Base-by-base conservation (phyloP, 1,284 basidiomycete species). In the Boletellus sp. region DNA sequence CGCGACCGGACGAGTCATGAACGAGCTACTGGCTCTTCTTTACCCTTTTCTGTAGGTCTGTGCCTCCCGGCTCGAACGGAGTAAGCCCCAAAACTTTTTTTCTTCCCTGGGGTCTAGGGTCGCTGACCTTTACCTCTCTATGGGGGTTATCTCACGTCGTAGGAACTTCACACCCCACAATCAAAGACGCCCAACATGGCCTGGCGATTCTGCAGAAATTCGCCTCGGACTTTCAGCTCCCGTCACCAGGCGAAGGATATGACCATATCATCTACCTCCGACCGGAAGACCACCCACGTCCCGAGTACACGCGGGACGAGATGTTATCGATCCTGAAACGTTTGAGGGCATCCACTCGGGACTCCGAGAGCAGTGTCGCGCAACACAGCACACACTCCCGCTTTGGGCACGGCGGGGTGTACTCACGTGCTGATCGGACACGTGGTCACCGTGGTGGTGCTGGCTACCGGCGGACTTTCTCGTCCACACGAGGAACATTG, bases 161-260 rank as follows among this genome's bases (percentile, higher is more conserved):
- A 89, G 86, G 86, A 56, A 76, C 73, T 39, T 73, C 69, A 47
- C 86, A 88, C 68, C 86, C 86, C 46, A 89, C 87, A 51, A 88
- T 89, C 64, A 80, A 71, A 54, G 74, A 66, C 57, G 72, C 76
- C 42, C 76, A 79, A 60, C 71, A 79, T 39, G 86, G 80, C 8
- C 61, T 85, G 51, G 66, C 71, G 21, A 68, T 88, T 16, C 73
- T 89, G 51, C 72, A 76, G 52, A 78, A 79, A 47, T 86, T 89
- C 66, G 76, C 76, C 50, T 72, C 74, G 46, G 77, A 81, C 57
- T 83, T 81, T 61, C 68, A 72, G 58, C 62, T 71, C n/a, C 87
- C 87, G 37, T 61, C 64, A 22, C 58, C 74, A 36, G 61, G 72
- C 35, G 86, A 89, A 71, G 84, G 81, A 22, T 80, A 83, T 65